Base-by-base conservation (phyloP, 768 basidiomycete species). In the Tricholoma bakamatsutake region DNA sequence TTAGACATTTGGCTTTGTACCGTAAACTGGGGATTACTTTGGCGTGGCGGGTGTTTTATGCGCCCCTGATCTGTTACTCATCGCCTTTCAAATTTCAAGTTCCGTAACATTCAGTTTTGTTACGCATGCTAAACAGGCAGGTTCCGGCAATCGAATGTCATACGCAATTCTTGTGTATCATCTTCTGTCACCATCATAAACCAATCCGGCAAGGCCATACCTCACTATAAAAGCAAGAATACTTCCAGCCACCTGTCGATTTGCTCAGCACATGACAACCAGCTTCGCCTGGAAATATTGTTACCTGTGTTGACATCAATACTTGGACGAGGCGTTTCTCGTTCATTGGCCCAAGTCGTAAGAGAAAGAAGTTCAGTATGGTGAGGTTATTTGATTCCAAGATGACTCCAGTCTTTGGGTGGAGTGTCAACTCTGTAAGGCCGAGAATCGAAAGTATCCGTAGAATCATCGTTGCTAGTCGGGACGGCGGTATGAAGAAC, bases 161-260 rank as follows among this genome's bases (percentile, higher is more conserved):
- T 43, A 21, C 15, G 46, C 51, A 49, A 18, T 49, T 42, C 39
- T 55, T n/a, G 15, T 39, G 35, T 76, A 24, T 42, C 66, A 93
- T 66, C 92, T 76, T 67, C 95, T 79, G 73, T 93, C 92, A 9
- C 92, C 93, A 64, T 96, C 95, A 67, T 97, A 99, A 43, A 97
- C 80, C 53, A 96, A 76, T 47, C 88, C 81, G 3, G 93, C 93
- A 11, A 95, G 77, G 8, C 94, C 95, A 63, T 99, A 98, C 62
- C 96, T 79, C 31, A 98, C 81, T 18, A 79, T 74, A 68, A 98
- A 98, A 7, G 92, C 97, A 9, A 90, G 53, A 4, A 82, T 63
- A 69, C 93, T 97, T 45, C 95, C 90, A 9, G 76, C 72, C 57
- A 87, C 69, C 88, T 93, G 55, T 46, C 34, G 18, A 47, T 34